Evolutionary conservation across 2,329 filamentous ascomycete species (phyloP).

Genomic region (Nigrograna mackinnonii): DNA sequence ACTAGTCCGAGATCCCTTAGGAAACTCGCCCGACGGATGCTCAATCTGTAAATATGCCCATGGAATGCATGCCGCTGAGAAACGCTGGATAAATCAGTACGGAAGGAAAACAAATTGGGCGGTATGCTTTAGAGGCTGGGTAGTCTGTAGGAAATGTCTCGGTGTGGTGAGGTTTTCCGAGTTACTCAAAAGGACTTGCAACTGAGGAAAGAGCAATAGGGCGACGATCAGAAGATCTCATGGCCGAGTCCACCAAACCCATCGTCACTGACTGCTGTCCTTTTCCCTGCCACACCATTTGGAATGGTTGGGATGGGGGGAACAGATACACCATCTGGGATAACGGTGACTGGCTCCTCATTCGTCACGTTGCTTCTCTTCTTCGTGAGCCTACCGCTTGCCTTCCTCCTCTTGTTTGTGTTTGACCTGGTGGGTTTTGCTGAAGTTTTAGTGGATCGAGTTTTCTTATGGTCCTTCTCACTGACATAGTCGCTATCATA

Average conservation of each 20-base stretch:
- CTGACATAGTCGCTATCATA: constrained; percentile 7
- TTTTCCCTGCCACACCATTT: constrained; percentile 20
- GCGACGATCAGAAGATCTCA: constrained; percentile 44
- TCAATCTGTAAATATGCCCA: too few relatives aligned
- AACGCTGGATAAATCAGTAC: too few relatives aligned
- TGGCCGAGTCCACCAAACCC: constrained; percentile 36
- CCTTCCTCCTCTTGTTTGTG: constrained; percentile 11
- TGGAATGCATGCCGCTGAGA: too few relatives aligned
- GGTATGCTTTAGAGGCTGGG: too few relatives aligned
- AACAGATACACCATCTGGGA: constrained; percentile 32
- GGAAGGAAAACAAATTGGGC: too few relatives aligned
- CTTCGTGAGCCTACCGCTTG: constrained; percentile 17
- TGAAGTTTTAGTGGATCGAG: constrained; percentile 19
- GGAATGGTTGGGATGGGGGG: constrained; percentile 33
- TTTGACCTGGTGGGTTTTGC: constrained; percentile 1
- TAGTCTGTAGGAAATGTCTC: too few relatives aligned
- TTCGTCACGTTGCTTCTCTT: constrained; percentile 16
- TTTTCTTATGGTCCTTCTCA: constrained; percentile 8
- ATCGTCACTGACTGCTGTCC: constrained; percentile 22
- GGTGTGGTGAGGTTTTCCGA: too few relatives aligned
- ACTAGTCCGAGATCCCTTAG: too few relatives aligned
- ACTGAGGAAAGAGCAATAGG: too few relatives aligned
- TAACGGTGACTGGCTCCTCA: constrained; percentile 22
- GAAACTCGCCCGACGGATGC: too few relatives aligned
- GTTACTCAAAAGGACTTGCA: too few relatives aligned